phyloP scores from a whole-genome alignment of 345 rosid genomes.

The Syzygium grande region DNA sequence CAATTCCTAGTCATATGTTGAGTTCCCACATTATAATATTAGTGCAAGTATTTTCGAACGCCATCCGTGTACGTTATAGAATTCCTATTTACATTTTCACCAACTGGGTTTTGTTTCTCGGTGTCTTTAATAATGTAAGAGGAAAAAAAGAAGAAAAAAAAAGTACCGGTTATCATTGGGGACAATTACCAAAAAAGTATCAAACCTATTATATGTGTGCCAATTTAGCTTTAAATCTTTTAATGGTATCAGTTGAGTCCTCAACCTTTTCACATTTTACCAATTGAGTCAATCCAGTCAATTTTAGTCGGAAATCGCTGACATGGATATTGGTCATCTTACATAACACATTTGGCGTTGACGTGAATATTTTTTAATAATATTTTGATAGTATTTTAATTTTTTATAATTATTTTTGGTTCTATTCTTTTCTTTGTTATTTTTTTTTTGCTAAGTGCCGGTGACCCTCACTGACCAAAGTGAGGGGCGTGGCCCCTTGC shows the following conservation, averaged over 20 bases:
- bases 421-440: neutral
- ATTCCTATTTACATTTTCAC: neutral
- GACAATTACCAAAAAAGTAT: neutral
- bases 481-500: neutral
- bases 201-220: neutral
- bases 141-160: neutral
- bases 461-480: neutral
- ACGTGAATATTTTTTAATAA: neutral
- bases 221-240: rapidly evolving
- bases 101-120: neutral
- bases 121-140: neutral
- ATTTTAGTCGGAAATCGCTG: neutral
- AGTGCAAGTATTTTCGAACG: neutral
- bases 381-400: neutral
- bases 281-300: rapidly evolving
- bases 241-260: neutral
- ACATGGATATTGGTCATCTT: neutral
- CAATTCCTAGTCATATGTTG: neutral
- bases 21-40: neutral
- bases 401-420: too few relatives aligned
- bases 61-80: neutral
- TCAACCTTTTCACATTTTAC: neutral
- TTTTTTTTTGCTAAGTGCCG: neutral
- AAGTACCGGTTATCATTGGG: neutral
- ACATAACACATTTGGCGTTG: rapidly evolving